A percentile compares a stretch with the other conserved stretches of the same genome.
phyloP scores from a whole-genome alignment of 225 moss, liverwort and hornwort species.

The Marchantia paleacea region DNA sequence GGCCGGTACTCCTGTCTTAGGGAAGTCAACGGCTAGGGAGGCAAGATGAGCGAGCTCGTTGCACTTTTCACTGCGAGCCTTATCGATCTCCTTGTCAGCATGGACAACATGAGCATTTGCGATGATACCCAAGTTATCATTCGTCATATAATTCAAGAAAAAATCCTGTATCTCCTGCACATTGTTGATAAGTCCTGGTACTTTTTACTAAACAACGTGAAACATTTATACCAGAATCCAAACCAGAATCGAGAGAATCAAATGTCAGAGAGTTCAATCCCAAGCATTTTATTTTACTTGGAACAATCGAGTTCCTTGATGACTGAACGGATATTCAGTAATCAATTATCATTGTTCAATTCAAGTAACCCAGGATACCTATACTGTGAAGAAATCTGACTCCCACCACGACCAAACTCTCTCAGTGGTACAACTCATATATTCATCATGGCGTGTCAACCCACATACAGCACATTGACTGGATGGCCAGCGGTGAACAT shows the following conservation, averaged over 20 bases:
- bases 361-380: no score
- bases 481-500: no score
- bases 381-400: no score
- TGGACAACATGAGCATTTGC: slow-evolving; percentile 85
- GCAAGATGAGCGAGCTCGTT: slow-evolving; percentile 72
- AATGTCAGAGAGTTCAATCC: not conserved
- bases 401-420: no score
- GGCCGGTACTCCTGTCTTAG: slow-evolving; percentile 90
- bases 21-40: slow-evolving; percentile 85
- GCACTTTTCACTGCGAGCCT: slow-evolving; percentile 69
- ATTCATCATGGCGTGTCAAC: no score
- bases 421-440: no score
- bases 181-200: not conserved
- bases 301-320: no score
- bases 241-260: not conserved
- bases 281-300: no score
- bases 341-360: no score
- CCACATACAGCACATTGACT: no score
- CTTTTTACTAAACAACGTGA: not conserved
- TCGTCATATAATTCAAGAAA: slow-evolving; percentile 72
- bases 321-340: no score
- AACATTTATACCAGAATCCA: not conserved
- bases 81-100: slow-evolving; percentile 63
- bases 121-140: slow-evolving; percentile 77
- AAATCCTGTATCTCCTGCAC: slow-evolving; percentile 92